phyloP scores from a whole-genome alignment of 2,329 filamentous ascomycete genomes.

The Biscogniauxia sp. region DNA sequence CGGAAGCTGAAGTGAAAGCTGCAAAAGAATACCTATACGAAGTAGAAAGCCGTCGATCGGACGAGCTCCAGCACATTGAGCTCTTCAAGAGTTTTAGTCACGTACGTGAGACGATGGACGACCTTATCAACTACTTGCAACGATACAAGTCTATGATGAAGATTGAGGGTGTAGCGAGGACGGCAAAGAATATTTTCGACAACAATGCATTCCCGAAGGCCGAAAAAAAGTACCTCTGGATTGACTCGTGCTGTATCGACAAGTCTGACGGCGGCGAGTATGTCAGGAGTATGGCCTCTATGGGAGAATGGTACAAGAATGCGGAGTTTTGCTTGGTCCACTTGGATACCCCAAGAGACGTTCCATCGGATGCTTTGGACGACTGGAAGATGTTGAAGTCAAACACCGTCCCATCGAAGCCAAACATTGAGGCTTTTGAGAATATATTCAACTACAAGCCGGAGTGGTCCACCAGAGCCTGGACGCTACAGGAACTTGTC shows the following conservation, averaged over 20 bases:
- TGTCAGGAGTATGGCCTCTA: conserved; percentile 24
- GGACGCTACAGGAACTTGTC: conserved; percentile 34
- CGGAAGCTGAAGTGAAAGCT: no score
- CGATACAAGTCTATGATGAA: conserved; percentile 30
- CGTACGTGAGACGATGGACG: conserved; percentile 28
- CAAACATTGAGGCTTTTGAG: conserved; percentile 10
- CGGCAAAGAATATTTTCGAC: conserved; percentile 27
- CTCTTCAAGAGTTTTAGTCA: conserved; percentile 21
- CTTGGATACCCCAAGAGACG: conserved; percentile 20
- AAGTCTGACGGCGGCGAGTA: conserved; percentile 30
- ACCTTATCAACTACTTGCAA: conserved; percentile 22
- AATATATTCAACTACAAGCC: conserved; percentile 9
- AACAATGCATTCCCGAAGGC: conserved; percentile 24
- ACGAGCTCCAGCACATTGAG: conserved; percentile 13
- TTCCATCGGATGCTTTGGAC: conserved; percentile 19
- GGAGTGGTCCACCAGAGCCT: conserved; percentile 30
- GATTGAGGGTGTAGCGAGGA: conserved; percentile 23
- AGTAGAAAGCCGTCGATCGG: neutral
- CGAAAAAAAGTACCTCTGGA: conserved; percentile 32
- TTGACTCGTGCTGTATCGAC: conserved; percentile 35
- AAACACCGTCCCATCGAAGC: conserved; percentile 5
- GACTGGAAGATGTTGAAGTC: conserved; percentile 23
- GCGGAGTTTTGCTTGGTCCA: conserved; percentile 33
- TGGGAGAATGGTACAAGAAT: conserved; percentile 30
- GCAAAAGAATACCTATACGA: no score